Evolutionary conservation across 805 yeast genomes (phyloP).

Genomic region (Spathaspora sp.): DNA sequence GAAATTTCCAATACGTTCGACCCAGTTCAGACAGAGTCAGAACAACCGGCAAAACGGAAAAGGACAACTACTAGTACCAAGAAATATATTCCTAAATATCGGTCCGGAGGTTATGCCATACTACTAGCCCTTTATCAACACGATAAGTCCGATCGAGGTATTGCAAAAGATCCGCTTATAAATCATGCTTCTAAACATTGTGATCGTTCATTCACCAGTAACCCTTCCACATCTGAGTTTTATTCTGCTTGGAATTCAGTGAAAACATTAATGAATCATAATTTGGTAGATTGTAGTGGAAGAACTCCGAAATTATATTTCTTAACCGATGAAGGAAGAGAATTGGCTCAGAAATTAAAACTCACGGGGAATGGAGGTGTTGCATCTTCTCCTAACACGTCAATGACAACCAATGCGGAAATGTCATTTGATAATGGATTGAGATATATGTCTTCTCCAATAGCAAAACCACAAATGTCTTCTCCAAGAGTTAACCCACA

Average conservation of each 20-base stretch:
- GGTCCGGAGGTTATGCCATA: slow-evolving; percentile 86
- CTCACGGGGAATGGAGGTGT: slow-evolving; percentile 35
- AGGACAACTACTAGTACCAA: slow-evolving; percentile 15
- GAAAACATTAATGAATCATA: slow-evolving; percentile 59
- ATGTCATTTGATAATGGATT: slow-evolving; percentile 34
- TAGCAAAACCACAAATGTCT: slow-evolving; percentile 9
- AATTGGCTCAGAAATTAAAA: slow-evolving; percentile 55
- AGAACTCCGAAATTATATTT: slow-evolving; percentile 53
- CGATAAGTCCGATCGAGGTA: slow-evolving; percentile 51
- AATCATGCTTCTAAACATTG: slow-evolving; percentile 52
- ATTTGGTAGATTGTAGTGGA: slow-evolving; percentile 52
- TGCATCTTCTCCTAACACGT: slow-evolving; percentile 16
- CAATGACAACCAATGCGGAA: slow-evolving; percentile 9
- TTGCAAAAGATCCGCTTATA: slow-evolving; percentile 59
- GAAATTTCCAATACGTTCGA: not conserved
- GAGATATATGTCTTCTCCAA: slow-evolving; percentile 15
- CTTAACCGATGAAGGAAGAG: slow-evolving; percentile 67
- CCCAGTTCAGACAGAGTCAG: not conserved
- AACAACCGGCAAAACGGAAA: slow-evolving; percentile 9
- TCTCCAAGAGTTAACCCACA: not conserved
- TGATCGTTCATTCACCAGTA: slow-evolving; percentile 53
- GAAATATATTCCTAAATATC: slow-evolving; percentile 63
- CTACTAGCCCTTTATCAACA: slow-evolving; percentile 52
- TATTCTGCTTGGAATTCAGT: slow-evolving; percentile 76
- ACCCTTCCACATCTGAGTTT: slow-evolving; percentile 57